phyloP scores from a whole-genome alignment of 2,329 filamentous ascomycete genomes.

The Penicillium frequentans region DNA sequence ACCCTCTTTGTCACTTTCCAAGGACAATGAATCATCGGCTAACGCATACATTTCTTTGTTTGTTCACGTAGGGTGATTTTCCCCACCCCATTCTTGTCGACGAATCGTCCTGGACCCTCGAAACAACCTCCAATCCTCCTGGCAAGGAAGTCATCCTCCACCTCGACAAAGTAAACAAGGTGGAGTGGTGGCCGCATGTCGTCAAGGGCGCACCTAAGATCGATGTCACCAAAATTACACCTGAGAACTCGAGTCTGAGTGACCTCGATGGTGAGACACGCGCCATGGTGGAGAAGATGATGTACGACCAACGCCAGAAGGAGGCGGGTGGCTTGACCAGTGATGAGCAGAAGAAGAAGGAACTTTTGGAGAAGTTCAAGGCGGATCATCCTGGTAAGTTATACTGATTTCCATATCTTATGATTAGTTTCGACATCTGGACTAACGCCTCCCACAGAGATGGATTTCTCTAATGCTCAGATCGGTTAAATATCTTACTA shows the following conservation, averaged over 20 bases:
- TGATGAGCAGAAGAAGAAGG: slow-evolving; percentile 92
- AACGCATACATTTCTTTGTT: background rate
- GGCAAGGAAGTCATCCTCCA: slow-evolving; percentile 80
- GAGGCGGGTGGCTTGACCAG: slow-evolving; percentile 84
- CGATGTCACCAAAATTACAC: slow-evolving; percentile 91
- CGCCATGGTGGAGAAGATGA: slow-evolving; percentile 99
- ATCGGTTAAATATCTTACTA: slow-evolving; percentile 45
- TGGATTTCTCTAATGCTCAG: slow-evolving; percentile 68
- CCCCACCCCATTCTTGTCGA: slow-evolving; percentile 77
- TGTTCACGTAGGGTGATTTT: slow-evolving; percentile 70
- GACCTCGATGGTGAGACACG: slow-evolving; percentile 94
- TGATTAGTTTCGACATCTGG: too few relatives aligned
- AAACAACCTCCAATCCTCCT: slow-evolving; percentile 56
- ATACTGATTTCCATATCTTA: background rate
- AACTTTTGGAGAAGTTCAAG: slow-evolving; percentile 93
- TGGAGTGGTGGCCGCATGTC: slow-evolving; percentile 98
- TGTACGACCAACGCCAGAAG: slow-evolving; percentile 98
- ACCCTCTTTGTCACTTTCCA: background rate
- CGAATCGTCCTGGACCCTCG: slow-evolving; percentile 93
- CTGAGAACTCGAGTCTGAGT: slow-evolving; percentile 85
- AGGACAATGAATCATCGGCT: background rate
- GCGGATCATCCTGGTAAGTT: slow-evolving; percentile 61
- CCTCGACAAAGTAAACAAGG: slow-evolving; percentile 93
- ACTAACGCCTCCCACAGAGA: slow-evolving; percentile 46
- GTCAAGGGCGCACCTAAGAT: slow-evolving; percentile 84